Evolutionary conservation across 2,329 filamentous ascomycete species (phyloP), one percentile per base, ranked within the genome.

Genomic region (Samsoniella hepiali): DNA sequence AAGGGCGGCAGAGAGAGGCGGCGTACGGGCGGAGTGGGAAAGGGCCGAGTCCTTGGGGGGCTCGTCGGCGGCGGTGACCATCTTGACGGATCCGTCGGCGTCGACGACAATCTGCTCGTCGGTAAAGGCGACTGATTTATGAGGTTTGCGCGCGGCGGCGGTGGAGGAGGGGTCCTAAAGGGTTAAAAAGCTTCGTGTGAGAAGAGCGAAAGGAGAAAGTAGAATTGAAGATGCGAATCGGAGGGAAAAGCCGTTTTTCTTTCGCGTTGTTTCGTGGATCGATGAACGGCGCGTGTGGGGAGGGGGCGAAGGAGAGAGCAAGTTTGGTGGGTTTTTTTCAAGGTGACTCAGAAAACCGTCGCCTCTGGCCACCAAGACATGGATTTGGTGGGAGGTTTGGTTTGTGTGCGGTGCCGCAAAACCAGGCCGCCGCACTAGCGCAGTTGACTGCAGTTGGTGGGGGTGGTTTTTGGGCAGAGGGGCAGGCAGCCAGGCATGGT

Each of bases 51-150:
- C 86, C 81, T 93, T 93, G 67, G 53, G 51, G 71, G 89, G 84
- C 72, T 91, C 90, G 72, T 89, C 87, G 71, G 85, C 83, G 69
- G 88, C 85, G 76, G 91, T 87, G 76, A 87, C 84, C 78, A 90
- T 88, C 72, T 86, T 91, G 74, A 97, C 87, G 75, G 89, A 87
- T 72, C 94, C 94, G 83, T 97, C 91, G 78, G 87, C 86, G 81
- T 96, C 91, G 76, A 97, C 93, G 72, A 97, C 88, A 69, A 91
- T 85, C 71, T 91, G 86, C 73, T 91, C 91, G 78, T 95, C 91
- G 75, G 89, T 93, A 78, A 98, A 98, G 68, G 93, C 89, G 73
- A 98, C 94, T 54, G 92, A 96, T 81, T 98, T 97, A 80, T 93
- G 90, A 73, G 89, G 87, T 78, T 91, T 93, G 74, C 85, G 84